Base-by-base conservation (phyloP, 2,329 filamentous ascomycete genomes). In the Phialocephala subalpina region DNA sequence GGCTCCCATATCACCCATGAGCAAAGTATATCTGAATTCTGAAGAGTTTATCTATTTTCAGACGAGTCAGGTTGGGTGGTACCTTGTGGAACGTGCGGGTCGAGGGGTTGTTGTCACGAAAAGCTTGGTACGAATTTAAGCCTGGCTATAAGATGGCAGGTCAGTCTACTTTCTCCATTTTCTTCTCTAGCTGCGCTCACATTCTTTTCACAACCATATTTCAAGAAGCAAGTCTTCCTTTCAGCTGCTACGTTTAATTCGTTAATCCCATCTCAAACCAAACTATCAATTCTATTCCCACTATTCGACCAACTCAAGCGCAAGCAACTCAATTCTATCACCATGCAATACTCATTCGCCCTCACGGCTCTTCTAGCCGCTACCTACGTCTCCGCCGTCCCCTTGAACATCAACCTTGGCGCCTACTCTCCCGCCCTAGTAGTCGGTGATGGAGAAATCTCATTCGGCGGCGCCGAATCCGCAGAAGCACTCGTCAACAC, bases 401-500 rank as follows among this genome's bases (percentile, higher is more conserved):
- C 82, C 20, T 79, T 83, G 62, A 84, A 83, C 79, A 83, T 84
- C 79, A 84, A 84, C 76, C 77, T 84, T 61, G 82, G 82, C 52
- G 82, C 82, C 45, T 84, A 83, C 73, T 84, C 82, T 56, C 82
- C 82, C 52, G 82, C 82, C 68, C 70, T 83, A 77, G 82, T 84
- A 76, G 82, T 84, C 77, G 82, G 82, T 81, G 82, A 84, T 78
- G 82, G 82, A 76, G 82, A 82, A 74, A 83, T 84, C 65, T 81
- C 81, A 49, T 80, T 84, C 61, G 80, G 78, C 64, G 78, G 76
- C 3, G 78, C 75, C 53, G 77, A 77, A 73, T 74, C 74, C 63
- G 81, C 78, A 18, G 77, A 76, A 52, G 73, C 77, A 60, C 70
- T 83, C 67, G 79, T 83, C 75, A 76, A 79, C 40, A 80, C 81